These are phyloP conservation scores for Aspergillus olivimuriae DNA, from an alignment of 495 filamentous ascomycete species.

Conservation along the genomic window DNA sequence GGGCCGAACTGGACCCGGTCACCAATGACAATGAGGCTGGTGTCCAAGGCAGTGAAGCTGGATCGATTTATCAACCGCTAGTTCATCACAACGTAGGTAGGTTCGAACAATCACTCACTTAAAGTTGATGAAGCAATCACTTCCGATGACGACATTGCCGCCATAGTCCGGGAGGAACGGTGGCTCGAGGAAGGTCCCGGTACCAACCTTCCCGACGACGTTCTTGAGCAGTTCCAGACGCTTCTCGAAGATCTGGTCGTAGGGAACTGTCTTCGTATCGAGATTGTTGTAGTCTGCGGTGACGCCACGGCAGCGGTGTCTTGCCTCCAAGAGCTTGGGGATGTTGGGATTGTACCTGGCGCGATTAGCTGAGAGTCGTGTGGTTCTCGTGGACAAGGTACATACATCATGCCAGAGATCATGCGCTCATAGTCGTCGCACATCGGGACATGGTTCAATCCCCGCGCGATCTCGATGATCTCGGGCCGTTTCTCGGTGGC, in stretches of 20 bases:
- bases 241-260: conserved; percentile 25
- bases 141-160: conserved; percentile 46
- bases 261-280: conserved; percentile 33
- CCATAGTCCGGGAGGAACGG: conserved; percentile 51
- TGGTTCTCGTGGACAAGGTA: neutral
- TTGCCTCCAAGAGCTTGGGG: conserved; percentile 34
- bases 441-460: conserved; percentile 25
- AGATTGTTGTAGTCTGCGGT: conserved; percentile 43
- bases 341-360: conserved; percentile 37
- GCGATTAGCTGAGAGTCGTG: neutral
- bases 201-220: conserved; percentile 37
- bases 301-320: conserved; percentile 39
- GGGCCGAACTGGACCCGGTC: conserved; percentile 70
- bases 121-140: conserved; percentile 47
- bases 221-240: conserved; percentile 33
- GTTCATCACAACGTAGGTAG: no score
- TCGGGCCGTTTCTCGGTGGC: conserved; percentile 35
- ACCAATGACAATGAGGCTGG: conserved; percentile 66
- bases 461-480: conserved; percentile 38
- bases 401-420: conserved; percentile 46
- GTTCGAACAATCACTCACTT: no score
- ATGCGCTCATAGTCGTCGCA: conserved; percentile 46
- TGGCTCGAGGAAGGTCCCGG: conserved; percentile 43
- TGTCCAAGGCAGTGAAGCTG: conserved; percentile 62
- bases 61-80: no score